phyloP scores from a whole-genome alignment of 768 basidiomycete genomes.

The Mycena venus region DNA sequence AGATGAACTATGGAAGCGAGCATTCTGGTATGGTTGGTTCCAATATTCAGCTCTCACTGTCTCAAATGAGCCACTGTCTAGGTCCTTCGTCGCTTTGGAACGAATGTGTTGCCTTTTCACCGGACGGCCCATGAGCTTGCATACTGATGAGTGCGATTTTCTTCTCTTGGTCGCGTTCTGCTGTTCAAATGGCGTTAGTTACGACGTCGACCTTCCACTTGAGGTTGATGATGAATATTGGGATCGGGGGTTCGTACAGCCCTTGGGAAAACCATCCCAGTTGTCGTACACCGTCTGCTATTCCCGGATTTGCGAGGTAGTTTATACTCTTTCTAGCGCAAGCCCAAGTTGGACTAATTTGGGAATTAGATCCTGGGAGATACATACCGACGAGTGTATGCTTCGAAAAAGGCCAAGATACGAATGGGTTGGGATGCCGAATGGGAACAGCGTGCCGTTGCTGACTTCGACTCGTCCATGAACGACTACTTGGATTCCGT shows the following conservation, averaged over 20 bases:
- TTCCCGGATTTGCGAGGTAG: slow-evolving; percentile 57
- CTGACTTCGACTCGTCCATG: slow-evolving; percentile 63
- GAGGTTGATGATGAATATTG: slow-evolving; percentile 71
- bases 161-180: slow-evolving; percentile 56
- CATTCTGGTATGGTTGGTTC: slow-evolving; percentile 66
- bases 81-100: background rate
- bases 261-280: slow-evolving; percentile 50
- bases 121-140: slow-evolving; percentile 37
- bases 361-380: background rate
- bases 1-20: slow-evolving; percentile 72
- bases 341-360: background rate
- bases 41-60: too few relatives aligned
- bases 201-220: slow-evolving; percentile 51
- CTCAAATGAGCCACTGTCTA: too few relatives aligned
- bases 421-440: slow-evolving; percentile 46
- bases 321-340: background rate
- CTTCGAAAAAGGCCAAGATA: slow-evolving; percentile 52
- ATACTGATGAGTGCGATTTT: slow-evolving; percentile 63
- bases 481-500: slow-evolving; percentile 57
- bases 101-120: background rate
- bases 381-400: background rate
- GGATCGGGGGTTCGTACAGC: slow-evolving; percentile 63
- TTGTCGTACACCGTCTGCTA: slow-evolving; percentile 53
- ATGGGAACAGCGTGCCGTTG: slow-evolving; percentile 59
- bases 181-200: background rate